Conservation (phyloP, 257 asterid species). For the Plantago elongata region DNA sequence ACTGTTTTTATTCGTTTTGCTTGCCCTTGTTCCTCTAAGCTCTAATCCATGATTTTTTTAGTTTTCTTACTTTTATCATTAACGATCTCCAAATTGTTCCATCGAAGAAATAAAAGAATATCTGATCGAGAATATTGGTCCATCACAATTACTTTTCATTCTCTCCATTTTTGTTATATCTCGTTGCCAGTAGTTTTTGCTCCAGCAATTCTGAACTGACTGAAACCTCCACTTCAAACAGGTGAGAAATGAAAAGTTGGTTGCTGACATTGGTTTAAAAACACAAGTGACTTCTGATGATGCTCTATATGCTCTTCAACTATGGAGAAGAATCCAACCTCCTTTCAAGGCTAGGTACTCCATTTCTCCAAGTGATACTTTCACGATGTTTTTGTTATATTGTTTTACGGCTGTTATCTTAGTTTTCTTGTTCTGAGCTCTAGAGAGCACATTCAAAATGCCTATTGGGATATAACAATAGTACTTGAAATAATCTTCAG, state of each 20-base stretch:
- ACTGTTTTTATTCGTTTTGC: neutral
- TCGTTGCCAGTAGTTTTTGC: too few relatives aligned
- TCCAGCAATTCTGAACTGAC: slow-evolving; percentile 6
- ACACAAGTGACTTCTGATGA: slow-evolving; percentile 55
- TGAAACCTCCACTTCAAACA: slow-evolving; percentile 29
- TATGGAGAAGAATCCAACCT: slow-evolving; percentile 50
- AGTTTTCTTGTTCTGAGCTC: too few relatives aligned
- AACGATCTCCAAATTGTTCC: too few relatives aligned
- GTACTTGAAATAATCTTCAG: too few relatives aligned
- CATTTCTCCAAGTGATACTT: neutral
- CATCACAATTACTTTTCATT: neutral
- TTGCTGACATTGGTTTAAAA: slow-evolving; percentile 56
- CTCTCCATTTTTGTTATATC: neutral
- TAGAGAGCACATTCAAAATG: too few relatives aligned
- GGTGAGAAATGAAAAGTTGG: slow-evolving; percentile 68
- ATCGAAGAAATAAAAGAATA: too few relatives aligned
- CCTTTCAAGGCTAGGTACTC: slow-evolving; percentile 64
- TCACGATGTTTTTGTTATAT: neutral
- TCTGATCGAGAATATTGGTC: too few relatives aligned
- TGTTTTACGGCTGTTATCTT: neutral
- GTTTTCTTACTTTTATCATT: too few relatives aligned
- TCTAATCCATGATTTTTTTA: neutral
- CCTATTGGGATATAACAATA: too few relatives aligned
- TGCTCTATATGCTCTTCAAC: slow-evolving; percentile 47
- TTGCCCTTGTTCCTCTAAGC: neutral